A percentile compares a stretch with the other conserved stretches of the same genome.
These are phyloP conservation scores for Russula griseocarnosa DNA, from an alignment of 768 basidiomycete genomes.

Conservation along the genomic window DNA sequence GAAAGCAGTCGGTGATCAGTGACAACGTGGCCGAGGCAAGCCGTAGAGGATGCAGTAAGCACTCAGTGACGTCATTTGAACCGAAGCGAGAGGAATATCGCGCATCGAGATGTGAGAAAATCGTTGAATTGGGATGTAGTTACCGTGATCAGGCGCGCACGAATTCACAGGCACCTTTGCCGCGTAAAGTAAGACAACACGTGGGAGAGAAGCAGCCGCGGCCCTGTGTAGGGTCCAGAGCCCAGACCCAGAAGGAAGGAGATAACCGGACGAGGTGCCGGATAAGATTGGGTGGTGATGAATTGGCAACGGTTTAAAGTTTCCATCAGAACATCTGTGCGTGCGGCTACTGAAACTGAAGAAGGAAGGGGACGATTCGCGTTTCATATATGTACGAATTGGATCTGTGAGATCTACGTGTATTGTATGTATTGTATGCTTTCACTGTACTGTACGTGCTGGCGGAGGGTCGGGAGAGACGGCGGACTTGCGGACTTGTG, in stretches of 20 bases:
- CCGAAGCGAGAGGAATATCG: not conserved
- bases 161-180: slow-evolving; percentile 6
- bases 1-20: not conserved
- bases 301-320: slow-evolving; percentile 19
- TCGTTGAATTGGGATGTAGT: slow-evolving; percentile 22
- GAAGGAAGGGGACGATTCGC: not conserved
- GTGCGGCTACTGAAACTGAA: slow-evolving; percentile 12
- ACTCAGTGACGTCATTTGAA: slow-evolving; percentile 18
- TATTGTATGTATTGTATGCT: not conserved
- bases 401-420: not conserved
- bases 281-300: slow-evolving; percentile 22
- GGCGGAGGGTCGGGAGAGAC: slow-evolving; percentile 11
- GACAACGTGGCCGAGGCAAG: not conserved
- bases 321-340: slow-evolving; percentile 22
- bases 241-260: slow-evolving; percentile 14
- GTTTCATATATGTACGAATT: not conserved
- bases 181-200: not conserved
- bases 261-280: slow-evolving; percentile 16
- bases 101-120: slow-evolving; percentile 14
- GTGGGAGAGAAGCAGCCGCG: slow-evolving; percentile 18
- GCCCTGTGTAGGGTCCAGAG: not conserved
- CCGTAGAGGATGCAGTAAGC: not conserved
- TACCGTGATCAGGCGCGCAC: slow-evolving; percentile 23
- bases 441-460: not conserved
- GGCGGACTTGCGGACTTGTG: not conserved